Evolutionary conservation across 768 basidiomycete genomes (phyloP), one percentile per base, ranked within the genome.

Genomic region (Mycena pura): DNA sequence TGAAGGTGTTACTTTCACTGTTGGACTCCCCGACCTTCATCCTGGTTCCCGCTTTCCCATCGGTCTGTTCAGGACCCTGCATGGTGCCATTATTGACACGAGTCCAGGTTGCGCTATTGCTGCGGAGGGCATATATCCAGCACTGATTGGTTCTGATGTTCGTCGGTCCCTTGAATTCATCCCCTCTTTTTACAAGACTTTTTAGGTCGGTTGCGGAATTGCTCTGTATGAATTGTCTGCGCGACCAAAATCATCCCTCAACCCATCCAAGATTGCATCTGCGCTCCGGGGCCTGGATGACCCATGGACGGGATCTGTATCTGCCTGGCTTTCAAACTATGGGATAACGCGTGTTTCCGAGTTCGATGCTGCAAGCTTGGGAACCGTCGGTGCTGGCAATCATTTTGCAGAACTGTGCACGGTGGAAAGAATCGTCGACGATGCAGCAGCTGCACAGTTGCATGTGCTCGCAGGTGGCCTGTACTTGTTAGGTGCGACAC

Each of bases 11-110:
- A 56, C 58, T 11, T 43, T 73, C 2, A 70, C 70, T 7, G 69
- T 76, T n/a, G 77, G 76, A 17, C 74, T 79, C 68, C 77, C 78
- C 24, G 78, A 78, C 64, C 72, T 78, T 8, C 78, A 79, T 68
- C 77, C 77, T 15, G 77, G 77, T 7, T 69, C 63, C 48, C 67
- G 74, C n/a, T 77, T 75, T 47, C 74, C 73, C 21, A 74, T 74
- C 52, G 74, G 71, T 66, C 48, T n/a, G 56, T 21, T 39, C 1
- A 17, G 6, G 15, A n/a, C 21, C 6, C 22, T 64, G 5, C 41
- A 8, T 24, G 13, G 31, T 63, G 45, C 10, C 48, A 9, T 24
- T 41, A 45, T 27, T 57, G 9, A 25, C n/a, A 25, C 19, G 17
- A 47, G 62, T 9, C 52, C 62, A 70, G 77, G 76, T 34, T 76